Evolutionary conservation across 495 filamentous ascomycete species (phyloP).

Genomic region (Tuber borchii): DNA sequence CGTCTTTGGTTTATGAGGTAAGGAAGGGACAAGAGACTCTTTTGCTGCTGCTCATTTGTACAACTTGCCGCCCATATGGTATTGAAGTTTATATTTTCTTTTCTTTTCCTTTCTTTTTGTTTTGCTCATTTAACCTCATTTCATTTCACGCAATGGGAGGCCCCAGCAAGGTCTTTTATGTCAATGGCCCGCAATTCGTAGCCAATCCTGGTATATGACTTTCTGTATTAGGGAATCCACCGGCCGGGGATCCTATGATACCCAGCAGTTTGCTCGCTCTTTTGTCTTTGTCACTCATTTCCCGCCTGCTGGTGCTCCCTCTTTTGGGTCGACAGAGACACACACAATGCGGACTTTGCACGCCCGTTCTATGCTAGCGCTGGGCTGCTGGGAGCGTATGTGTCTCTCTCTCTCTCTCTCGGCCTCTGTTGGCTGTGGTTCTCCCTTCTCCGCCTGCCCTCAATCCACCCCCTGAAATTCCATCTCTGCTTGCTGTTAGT

Average conservation of each 20-base stretch:
- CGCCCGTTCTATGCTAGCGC: neutral
- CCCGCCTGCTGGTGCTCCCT: neutral
- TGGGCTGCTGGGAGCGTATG: neutral
- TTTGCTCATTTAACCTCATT: neutral
- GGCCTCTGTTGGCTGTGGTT: neutral
- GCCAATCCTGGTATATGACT: neutral
- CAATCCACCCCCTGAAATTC: conserved; percentile 27
- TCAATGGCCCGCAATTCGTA: neutral
- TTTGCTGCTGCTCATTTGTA: neutral
- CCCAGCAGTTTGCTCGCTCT: neutral
- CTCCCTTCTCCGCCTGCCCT: neutral
- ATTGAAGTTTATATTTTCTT: neutral
- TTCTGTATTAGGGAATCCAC: neutral
- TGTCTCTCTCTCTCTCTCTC: neutral
- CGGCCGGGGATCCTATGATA: neutral
- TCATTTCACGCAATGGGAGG: conserved; percentile 1
- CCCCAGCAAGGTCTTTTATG: neutral
- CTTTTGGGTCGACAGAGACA: neutral
- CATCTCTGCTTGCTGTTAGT: conserved; percentile 9
- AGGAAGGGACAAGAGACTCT: neutral
- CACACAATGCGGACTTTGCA: neutral
- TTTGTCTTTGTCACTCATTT: conserved; percentile 1
- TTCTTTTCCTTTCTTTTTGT: neutral
- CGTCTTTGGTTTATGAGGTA: neutral
- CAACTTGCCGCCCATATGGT: neutral